Evolutionary conservation across 352 stramenopile genomes (phyloP), one percentile per base, ranked within the genome.

Genomic region (Phytophthora melonis): DNA sequence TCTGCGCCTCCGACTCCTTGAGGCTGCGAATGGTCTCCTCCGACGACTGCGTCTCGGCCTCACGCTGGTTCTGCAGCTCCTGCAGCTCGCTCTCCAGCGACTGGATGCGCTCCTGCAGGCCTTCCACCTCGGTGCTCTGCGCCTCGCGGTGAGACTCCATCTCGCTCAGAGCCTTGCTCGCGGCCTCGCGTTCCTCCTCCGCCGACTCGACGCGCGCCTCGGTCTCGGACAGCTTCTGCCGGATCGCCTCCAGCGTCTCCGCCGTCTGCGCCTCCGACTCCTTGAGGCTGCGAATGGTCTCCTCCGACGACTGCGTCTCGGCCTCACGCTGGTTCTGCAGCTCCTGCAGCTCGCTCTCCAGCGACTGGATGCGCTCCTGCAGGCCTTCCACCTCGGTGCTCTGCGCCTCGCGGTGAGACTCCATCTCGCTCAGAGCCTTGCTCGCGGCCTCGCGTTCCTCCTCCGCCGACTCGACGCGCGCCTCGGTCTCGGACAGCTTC

Each of bases 401-500:
- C 6, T 63, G 62, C 18, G 54, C 45, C 18, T 73, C 30, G n/a
- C 63, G 66, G 3, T 45, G n/a, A 25, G 45, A 30, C 23, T 59
- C 58, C 23, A 72, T 64, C 21, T 71, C 49, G 45, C 34, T 39
- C 39, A 55, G 21, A 43, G 65, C 27, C 59, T 63, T 70, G 11
- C 34, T 71, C 53, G 54, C 55, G 9, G 53, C 54, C 4, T 71
- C 56, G 21, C 34, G 64, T 6, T 62, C 47, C 25, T 65, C 56
- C 36, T 60, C 56, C 14, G 43, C 58, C 34, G 52, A 69, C 9
- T 16, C 43, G 19, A 32, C 45, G 32, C 70, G 60, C 14, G 63
- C 63, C 55, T 70, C 63, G 10, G 63, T 54, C 16, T 70, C 63
- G 13, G 54, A 58, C 41, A 70, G 54, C 41, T 74, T 53, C 55